Evolutionary conservation across 495 filamentous ascomycete genomes (phyloP), one percentile per base, ranked within the genome.

Genomic region (Podospora pseudopauciseta): DNA sequence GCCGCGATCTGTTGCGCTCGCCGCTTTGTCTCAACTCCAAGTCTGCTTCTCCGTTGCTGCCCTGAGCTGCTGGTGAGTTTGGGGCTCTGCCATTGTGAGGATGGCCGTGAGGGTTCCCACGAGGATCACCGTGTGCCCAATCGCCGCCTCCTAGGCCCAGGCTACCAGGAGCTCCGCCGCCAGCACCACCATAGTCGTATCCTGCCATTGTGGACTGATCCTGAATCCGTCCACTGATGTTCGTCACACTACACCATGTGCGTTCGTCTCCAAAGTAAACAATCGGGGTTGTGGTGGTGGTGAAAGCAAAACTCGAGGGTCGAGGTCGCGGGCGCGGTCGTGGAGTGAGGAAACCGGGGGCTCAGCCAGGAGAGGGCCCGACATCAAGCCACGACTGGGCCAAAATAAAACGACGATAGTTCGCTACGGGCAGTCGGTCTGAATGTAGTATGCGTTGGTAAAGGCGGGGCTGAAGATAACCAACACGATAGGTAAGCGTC

Each of bases 1-100:
- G 77, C 66, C 78, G 75, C 26, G 83, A 83, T 64, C 84, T 71
- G 65, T 82, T 83, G 55, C 80, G 76, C 73, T 87, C 85, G 58
- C 73, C 80, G 69, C 82, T 84, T 61, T 70, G 75, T 68, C 82
- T 75, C 60, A 74, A 73, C 63, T 79, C 76, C 39, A 68, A 65
- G 55, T 79, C 77, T 18, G 73, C 73, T 27, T 79, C 73, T 26
- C 73, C 76, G 13, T 49, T 49, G 65, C 74, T 75, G 70, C 79
- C 79, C 30, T 82, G 74, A 27, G 80, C 76, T 32, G 80, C 76
- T 32, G 81, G 81, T 4, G 81, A 83, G 30, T 63, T 75, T 23
- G 78, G 74, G 4, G 71, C 73, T 59, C 79, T 70, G 9, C 39
- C 39, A 49, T 18, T 49, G 13, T 49, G 39, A 49, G 39, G 39